Conservation (phyloP, 2,329 filamentous ascomycete species). For the Gaeumannomyces tritici region DNA sequence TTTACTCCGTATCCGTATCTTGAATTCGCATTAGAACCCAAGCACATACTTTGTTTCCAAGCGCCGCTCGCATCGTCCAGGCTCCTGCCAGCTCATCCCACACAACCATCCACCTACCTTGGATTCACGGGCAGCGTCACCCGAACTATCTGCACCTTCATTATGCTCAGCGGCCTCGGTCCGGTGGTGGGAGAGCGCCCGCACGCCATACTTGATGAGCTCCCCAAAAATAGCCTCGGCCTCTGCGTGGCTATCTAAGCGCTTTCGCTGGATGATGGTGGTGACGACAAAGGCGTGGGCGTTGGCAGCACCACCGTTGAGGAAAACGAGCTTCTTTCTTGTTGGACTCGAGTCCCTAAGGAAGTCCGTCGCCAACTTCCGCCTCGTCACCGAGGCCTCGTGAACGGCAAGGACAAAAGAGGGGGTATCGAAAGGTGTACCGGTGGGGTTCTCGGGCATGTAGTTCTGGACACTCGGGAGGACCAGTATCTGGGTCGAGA, state of each 20-base stretch:
- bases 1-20: not conserved
- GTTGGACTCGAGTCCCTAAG: conserved; percentile 32
- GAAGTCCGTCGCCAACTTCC: conserved; percentile 40
- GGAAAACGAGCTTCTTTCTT: conserved; percentile 47
- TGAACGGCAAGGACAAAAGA: conserved; percentile 40
- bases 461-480: conserved; percentile 43
- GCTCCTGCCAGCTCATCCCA: not conserved
- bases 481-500: conserved; percentile 47
- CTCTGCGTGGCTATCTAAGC: conserved; percentile 34
- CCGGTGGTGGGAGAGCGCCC: conserved; percentile 18
- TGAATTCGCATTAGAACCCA: not conserved
- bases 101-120: not conserved
- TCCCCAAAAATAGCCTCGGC: conserved; percentile 42
- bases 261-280: conserved; percentile 42
- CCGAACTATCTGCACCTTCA: too few relatives aligned
- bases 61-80: too few relatives aligned
- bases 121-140: not conserved
- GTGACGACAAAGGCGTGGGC: conserved; percentile 45
- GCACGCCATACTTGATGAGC: conserved; percentile 38
- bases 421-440: conserved; percentile 22
- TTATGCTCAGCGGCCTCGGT: not conserved
- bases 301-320: conserved; percentile 47
- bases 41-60: not conserved
- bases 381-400: conserved; percentile 35
- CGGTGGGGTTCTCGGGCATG: conserved; percentile 18